Conservation (phyloP, 257 asterid species). For the Plectranthus barbatus region DNA sequence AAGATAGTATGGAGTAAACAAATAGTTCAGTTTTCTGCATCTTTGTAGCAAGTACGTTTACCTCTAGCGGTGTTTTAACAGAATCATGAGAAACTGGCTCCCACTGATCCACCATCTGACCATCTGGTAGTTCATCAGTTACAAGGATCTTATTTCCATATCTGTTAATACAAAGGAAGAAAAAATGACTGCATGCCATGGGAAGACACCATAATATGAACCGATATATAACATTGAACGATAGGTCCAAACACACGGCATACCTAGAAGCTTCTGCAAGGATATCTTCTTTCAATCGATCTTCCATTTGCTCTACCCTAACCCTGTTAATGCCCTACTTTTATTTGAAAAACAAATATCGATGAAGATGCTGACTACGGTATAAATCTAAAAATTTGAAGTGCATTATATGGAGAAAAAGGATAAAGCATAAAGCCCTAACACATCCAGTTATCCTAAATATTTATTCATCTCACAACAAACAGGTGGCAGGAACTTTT, state of each 20-base stretch:
- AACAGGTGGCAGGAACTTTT: not conserved
- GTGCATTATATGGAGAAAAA: conserved; percentile 6
- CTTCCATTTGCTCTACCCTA: conserved; percentile 99
- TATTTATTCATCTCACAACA: conserved; percentile 2
- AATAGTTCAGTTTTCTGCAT: conserved; percentile 5
- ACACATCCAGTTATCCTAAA: conserved; percentile 10
- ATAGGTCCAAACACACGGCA: not conserved
- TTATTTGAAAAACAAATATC: conserved; percentile 41
- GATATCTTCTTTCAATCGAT: conserved; percentile 88
- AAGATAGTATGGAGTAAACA: conserved; percentile 19
- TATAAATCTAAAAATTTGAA: conserved; percentile 8
- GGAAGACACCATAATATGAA: conserved; percentile 3
- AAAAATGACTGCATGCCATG: conserved; percentile 17
- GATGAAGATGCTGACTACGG: conserved; percentile 21
- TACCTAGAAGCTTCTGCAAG: conserved; percentile 86
- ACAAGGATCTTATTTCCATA: conserved; percentile 96
- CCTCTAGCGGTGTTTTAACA: conserved; percentile 93
- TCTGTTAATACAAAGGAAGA: conserved; percentile 43
- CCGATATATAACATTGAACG: not conserved
- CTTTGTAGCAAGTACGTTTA: conserved; percentile 19
- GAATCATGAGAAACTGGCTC: conserved; percentile 81
- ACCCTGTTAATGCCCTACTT: conserved; percentile 96
- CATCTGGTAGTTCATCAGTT: conserved; percentile 98
- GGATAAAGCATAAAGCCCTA: conserved; percentile 15
- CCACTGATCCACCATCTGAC: conserved; percentile 99